These are phyloP conservation scores for Podospora appendiculata DNA, from an alignment of 495 filamentous ascomycete species.

Conservation along the genomic window DNA sequence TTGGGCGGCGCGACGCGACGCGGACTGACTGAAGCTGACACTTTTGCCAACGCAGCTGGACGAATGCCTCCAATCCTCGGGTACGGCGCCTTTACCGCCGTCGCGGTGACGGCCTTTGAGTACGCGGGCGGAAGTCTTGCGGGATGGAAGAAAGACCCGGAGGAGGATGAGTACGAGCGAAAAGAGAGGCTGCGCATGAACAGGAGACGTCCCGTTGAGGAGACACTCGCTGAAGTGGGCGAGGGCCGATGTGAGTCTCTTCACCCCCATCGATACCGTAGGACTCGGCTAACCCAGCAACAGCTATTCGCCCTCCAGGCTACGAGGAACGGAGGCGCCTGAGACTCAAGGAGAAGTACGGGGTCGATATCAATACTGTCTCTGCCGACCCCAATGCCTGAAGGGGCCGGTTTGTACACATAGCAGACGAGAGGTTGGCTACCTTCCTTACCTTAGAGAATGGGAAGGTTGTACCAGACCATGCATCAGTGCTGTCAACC, in stretches of 20 bases:
- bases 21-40: not conserved
- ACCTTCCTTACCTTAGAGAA: not conserved
- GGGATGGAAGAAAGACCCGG: conserved; percentile 42
- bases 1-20: too few species aligned
- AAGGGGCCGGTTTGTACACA: conserved; percentile 16
- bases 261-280: not conserved
- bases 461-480: not conserved
- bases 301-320: conserved; percentile 75
- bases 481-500: not conserved
- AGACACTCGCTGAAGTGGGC: conserved; percentile 75
- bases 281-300: conserved; percentile 17
- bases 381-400: conserved; percentile 26
- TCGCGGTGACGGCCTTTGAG: conserved; percentile 60
- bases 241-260: conserved; percentile 73
- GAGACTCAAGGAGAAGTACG: conserved; percentile 84
- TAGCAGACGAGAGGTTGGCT: conserved; percentile 1
- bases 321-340: conserved; percentile 81
- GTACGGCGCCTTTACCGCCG: conserved; percentile 58
- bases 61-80: conserved; percentile 75
- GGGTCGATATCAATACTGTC: conserved; percentile 67
- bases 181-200: conserved; percentile 70
- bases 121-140: conserved; percentile 69
- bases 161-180: conserved; percentile 71
- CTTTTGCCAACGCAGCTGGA: conserved; percentile 37
- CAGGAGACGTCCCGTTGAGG: conserved; percentile 66